phyloP scores from a whole-genome alignment of 176 grass and related monocot genomes.

The Zoysia pacifica region DNA sequence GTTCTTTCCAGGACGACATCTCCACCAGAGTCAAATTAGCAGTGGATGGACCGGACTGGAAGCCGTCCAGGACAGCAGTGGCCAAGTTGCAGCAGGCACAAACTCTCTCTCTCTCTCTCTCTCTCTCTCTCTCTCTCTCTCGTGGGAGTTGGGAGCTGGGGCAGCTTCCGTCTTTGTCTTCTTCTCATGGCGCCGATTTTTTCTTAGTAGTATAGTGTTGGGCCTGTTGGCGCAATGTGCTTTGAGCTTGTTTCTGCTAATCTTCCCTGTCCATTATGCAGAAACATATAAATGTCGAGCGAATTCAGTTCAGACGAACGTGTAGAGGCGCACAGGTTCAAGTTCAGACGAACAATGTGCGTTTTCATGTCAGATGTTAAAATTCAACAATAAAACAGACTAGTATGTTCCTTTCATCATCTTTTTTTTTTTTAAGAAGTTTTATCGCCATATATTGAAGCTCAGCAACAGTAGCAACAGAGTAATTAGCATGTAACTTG shows the following conservation, averaged over 20 bases:
- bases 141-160: too few species aligned
- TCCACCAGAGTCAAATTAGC: slow-evolving; percentile 18
- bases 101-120: background rate
- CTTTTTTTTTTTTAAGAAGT: too few species aligned
- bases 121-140: background rate
- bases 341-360: too few species aligned
- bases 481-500: background rate
- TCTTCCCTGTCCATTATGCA: background rate
- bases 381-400: too few species aligned
- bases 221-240: background rate
- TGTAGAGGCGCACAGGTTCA: too few species aligned
- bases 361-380: too few species aligned
- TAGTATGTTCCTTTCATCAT: too few species aligned
- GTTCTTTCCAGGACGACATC: background rate
- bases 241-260: background rate
- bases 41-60: background rate
- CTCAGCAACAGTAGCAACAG: background rate
- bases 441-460: background rate
- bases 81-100: slow-evolving; percentile 33
- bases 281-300: too few species aligned
- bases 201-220: background rate
- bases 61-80: slow-evolving; percentile 2
- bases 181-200: background rate
- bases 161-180: slow-evolving; percentile 8
- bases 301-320: too few species aligned